These are phyloP conservation scores for Acanthamoeba royreba DNA, from an alignment of 208 protist species.

Conservation along the genomic window DNA sequence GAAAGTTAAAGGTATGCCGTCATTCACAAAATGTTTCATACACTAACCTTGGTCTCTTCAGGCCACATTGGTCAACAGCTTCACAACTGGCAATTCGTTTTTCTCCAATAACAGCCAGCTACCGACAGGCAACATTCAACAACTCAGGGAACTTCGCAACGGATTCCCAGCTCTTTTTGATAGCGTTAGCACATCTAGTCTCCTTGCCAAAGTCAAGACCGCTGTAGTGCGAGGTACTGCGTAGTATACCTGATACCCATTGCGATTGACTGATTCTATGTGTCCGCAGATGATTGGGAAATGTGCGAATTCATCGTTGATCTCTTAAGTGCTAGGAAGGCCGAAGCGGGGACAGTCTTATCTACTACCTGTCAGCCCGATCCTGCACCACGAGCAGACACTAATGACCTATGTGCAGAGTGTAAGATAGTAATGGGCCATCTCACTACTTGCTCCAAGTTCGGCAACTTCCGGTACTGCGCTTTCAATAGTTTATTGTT, in stretches of 20 bases:
- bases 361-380: background rate
- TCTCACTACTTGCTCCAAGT: background rate
- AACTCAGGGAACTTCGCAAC: background rate
- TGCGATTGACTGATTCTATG: too few relatives aligned
- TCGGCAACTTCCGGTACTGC: background rate
- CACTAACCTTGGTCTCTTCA: too few relatives aligned
- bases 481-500: too few relatives aligned
- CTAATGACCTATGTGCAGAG: background rate
- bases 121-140: background rate
- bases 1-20: background rate
- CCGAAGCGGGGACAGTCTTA: background rate
- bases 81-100: background rate
- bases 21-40: too few relatives aligned
- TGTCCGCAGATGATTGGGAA: background rate
- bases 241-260: too few relatives aligned
- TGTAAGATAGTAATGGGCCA: background rate
- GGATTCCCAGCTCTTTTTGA: background rate
- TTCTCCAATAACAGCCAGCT: background rate
- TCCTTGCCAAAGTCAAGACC: background rate
- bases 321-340: too few relatives aligned
- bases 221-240: background rate
- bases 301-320: background rate
- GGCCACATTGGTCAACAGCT: background rate
- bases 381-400: background rate
- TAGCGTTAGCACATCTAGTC: background rate